These are phyloP conservation scores for Fragaria nilgerrensis DNA, from an alignment of 306 rosid genomes.

Conservation along the genomic window DNA sequence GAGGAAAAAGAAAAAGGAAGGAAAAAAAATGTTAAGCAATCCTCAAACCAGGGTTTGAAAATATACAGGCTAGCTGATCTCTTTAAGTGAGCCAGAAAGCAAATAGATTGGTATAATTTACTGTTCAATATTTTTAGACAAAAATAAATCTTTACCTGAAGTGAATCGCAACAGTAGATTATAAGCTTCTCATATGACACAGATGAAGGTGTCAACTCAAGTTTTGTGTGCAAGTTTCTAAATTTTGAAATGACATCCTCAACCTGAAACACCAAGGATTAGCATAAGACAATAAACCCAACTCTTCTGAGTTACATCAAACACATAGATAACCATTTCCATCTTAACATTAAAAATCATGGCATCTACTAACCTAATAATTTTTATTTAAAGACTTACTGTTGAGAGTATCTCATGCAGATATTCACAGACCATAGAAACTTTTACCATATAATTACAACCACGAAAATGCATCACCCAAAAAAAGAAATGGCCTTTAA, in stretches of 20 bases:
- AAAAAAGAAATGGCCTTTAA: background rate
- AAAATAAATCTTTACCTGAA: conserved; percentile 48
- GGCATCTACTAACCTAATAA: background rate
- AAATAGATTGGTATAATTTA: conserved; percentile 14
- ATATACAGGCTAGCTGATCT: background rate
- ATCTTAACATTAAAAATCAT: background rate
- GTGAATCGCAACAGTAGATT: conserved; percentile 50
- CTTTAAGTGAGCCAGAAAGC: conserved; percentile 6
- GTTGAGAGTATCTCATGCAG: background rate
- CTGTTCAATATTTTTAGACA: background rate
- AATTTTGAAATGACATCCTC: conserved; percentile 60
- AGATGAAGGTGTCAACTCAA: conserved; percentile 61
- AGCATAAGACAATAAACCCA: background rate
- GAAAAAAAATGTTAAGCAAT: conserved; percentile 1
- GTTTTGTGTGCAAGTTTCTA: conserved; percentile 52
- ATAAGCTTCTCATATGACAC: conserved; percentile 68
- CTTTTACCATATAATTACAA: background rate
- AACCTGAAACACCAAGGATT: conserved; percentile 58
- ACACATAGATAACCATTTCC: background rate
- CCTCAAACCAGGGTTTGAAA: background rate
- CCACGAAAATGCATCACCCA: background rate
- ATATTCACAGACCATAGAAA: background rate
- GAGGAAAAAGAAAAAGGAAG: background rate
- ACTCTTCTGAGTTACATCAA: background rate
- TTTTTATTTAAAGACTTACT: background rate